Conservation (phyloP, 345 rosid genomes). For the Salix brachista region DNA sequence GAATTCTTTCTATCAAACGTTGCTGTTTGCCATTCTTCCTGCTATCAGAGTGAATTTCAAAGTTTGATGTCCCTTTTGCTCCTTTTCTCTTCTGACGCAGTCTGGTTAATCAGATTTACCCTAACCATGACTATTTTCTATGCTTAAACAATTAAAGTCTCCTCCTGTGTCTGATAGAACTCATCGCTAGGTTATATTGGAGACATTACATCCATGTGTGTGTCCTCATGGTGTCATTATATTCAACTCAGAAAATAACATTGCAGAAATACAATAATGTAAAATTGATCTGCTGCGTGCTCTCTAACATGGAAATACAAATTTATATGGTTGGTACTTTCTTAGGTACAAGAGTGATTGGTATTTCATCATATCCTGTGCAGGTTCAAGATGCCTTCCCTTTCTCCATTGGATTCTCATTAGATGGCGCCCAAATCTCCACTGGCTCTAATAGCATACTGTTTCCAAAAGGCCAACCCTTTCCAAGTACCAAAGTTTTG, state of each 20-base stretch:
- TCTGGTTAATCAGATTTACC: too few relatives aligned
- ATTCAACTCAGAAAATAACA: too few relatives aligned
- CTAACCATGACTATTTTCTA: too few relatives aligned
- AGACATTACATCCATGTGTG: background rate
- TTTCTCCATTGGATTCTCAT: slow-evolving; percentile 62
- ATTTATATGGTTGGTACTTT: background rate
- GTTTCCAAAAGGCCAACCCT: slow-evolving; percentile 61
- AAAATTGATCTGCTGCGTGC: background rate
- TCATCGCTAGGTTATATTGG: background rate
- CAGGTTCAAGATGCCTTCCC: slow-evolving; percentile 84
- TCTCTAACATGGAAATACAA: background rate
- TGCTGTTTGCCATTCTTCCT: background rate
- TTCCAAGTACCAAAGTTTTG: slow-evolving; percentile 73
- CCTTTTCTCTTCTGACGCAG: too few relatives aligned
- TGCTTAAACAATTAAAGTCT: too few relatives aligned
- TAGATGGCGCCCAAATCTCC: slow-evolving; percentile 51
- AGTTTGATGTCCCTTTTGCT: background rate
- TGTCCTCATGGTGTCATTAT: background rate
- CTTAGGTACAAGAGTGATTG: background rate
- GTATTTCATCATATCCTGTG: slow-evolving; percentile 3
- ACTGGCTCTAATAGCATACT: slow-evolving; percentile 45
- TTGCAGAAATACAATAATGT: background rate
- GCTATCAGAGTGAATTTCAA: background rate
- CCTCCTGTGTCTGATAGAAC: too few relatives aligned
- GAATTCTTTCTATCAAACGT: background rate